A percentile compares a stretch with the other conserved stretches of the same genome.
Conservation (phyloP, 2,329 filamentous ascomycete genomes). For the Stenocarpella maydis region DNA sequence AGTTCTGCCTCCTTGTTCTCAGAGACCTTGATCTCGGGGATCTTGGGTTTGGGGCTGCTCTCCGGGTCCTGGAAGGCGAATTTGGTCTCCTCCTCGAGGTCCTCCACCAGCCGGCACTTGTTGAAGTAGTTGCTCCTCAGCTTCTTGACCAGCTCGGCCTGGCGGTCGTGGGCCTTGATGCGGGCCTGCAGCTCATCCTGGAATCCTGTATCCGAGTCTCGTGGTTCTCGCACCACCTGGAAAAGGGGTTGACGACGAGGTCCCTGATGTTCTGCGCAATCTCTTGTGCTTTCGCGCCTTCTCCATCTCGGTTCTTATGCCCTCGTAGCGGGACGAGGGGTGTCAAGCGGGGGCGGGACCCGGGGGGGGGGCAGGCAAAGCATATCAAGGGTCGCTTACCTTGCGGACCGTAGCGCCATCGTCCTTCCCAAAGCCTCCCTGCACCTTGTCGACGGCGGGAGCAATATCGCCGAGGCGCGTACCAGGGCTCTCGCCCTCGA, state of each 20-base stretch:
- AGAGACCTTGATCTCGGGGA: constrained; percentile 89
- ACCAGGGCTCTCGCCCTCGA: constrained; percentile 90
- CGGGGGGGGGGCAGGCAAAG: not conserved
- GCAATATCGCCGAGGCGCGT: constrained; percentile 82
- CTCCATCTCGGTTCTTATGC: constrained; percentile 90
- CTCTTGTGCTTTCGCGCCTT: constrained; percentile 87
- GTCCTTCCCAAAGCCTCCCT: constrained; percentile 85
- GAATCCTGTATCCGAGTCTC: constrained; percentile 90
- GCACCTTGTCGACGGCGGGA: constrained; percentile 80
- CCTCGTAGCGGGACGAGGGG: constrained; percentile 72
- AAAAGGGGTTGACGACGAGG: constrained; percentile 92
- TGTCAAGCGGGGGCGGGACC: not conserved
- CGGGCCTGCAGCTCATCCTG: constrained; percentile 92
- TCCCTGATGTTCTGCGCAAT: constrained; percentile 97
- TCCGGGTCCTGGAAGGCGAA: constrained; percentile 92
- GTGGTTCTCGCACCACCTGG: constrained; percentile 95
- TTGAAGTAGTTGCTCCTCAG: constrained; percentile 97
- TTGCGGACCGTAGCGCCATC: constrained; percentile 96
- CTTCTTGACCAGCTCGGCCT: constrained; percentile 90
- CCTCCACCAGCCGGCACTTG: constrained; percentile 95
- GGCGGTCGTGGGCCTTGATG: constrained; percentile 92
- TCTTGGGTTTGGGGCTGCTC: constrained; percentile 69
- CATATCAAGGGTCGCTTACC: constrained; percentile 60
- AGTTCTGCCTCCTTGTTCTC: constrained; percentile 66
- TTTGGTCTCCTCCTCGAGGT: constrained; percentile 98